Evolutionary conservation across 805 yeast species (phyloP), one percentile per base, ranked within the genome.

Genomic region (Ogataea pignaliae): DNA sequence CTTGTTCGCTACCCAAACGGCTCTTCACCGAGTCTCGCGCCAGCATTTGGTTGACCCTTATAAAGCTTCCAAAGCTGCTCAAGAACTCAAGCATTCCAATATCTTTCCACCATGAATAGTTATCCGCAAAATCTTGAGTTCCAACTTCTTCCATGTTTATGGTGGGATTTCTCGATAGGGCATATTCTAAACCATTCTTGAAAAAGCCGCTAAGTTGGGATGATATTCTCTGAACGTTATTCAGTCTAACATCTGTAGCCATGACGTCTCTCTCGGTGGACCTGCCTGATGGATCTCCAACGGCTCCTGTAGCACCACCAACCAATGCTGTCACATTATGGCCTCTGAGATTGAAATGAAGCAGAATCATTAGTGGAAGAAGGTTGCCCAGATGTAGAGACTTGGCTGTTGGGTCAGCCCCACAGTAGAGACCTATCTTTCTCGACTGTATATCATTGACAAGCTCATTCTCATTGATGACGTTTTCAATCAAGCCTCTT

Each of bases 211-310:
- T 52, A 68, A 91, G 71, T 59, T 91, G 99, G 1, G 37, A 34
- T 36, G 78, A 71, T 38, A 91, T 88, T 15, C 68, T 65, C 0
- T 53, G 51, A 7, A 86, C 79, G 59, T 93, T 93, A 10, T 62
- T 63, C 31, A 67, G 52, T 41, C 91, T 68, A 7, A 69, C 72
- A 2, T 66, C 59, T 3, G 68, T 70, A n/a, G 70, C 79, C 71
- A 90, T 73, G 13, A 65, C 69, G 10, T 66, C 63, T 44, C 99
- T 72, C 57, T 89, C 97, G 0, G 90, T 78, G 0, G 75, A 68
- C 53, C 97, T 73, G 0, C 98, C 99, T 42, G 96, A 87, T 8
- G 99, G 99, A 63, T 93, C 99, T 8, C 99, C 99, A 2, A 93
- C 96, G 11, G 78, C 76, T 9, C 97, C 98, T 0, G 99, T 93